Base-by-base conservation (phyloP, 768 basidiomycete genomes). In the Leccinum uliginosum region DNA sequence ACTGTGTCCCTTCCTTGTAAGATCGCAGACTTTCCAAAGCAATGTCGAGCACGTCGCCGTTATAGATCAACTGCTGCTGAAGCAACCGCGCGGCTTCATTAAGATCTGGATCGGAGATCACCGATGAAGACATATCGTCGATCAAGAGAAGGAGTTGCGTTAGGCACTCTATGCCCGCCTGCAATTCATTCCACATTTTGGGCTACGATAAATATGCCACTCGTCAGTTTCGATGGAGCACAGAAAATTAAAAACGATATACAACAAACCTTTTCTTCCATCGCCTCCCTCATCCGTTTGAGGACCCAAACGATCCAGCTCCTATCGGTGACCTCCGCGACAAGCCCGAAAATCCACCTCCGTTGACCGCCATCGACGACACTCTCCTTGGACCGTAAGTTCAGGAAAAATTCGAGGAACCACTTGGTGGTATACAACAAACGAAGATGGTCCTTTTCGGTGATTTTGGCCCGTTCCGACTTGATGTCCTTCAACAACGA, bases 391-490 rank as follows among this genome's bases (percentile, higher is more conserved):
- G 71, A 62, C 27, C 80, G 74, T 10, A 76, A 63, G 49, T 73
- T 67, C 11, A 95, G 80, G 73, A 98, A 95, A 76, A 91, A 96
- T 59, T 94, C 87, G 35, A 97, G 81, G 66, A 96, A 88, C 89
- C 96, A 98, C 56, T 91, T 89, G 5, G 88, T 83, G 43, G 97
- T 81, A 69, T 83, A 92, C 43, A 98, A 79, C 24, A 97, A 78
- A 7, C 97, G 86, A 54, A 95, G 81, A 66, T 95, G 88, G 69
- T 98, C 97, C 64, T 93, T 92, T 67, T 97, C 93, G n/a, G 87
- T 87, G 60, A 99, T 85, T 72, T 95, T 94, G 53, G 88, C 80
- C 46, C 94, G 81, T 73, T 98, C 92, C 58, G 91, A 90, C 57
- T 88, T 85, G 70, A 99, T 98, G 67, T 98, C 97, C 73, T 89